Evolutionary conservation across 208 protist species (phyloP).

Genomic region (Zelonia costaricensis): DNA sequence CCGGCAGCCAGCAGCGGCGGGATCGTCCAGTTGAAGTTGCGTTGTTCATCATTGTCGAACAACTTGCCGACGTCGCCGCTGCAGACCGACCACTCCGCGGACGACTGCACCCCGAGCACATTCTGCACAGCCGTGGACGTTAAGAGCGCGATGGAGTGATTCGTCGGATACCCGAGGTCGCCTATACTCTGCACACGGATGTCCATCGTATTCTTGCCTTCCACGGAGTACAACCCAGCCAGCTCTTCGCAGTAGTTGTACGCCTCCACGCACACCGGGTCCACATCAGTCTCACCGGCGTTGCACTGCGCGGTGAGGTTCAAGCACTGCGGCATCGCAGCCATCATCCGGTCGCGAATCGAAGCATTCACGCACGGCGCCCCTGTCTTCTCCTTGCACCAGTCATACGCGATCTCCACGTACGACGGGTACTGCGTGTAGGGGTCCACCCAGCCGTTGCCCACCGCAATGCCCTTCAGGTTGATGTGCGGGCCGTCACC

Average conservation of each 20-base stretch:
- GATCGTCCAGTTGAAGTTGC: constrained; percentile 68
- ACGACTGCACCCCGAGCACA: constrained; percentile 49
- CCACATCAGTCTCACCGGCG: not conserved
- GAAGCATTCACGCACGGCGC: constrained; percentile 41
- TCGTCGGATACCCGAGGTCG: constrained; percentile 84
- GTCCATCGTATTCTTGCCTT: constrained; percentile 77
- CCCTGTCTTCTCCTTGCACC: constrained; percentile 41
- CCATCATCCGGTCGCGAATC: constrained; percentile 42
- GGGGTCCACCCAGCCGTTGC: constrained; percentile 89
- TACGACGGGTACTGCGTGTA: constrained; percentile 76
- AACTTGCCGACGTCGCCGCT: constrained; percentile 51
- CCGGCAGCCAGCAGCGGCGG: constrained; percentile 53
- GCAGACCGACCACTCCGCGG: constrained; percentile 56
- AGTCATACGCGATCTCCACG: constrained; percentile 60
- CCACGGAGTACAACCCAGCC: not conserved
- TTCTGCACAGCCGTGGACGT: constrained; percentile 34
- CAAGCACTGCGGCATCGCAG: constrained; percentile 47
- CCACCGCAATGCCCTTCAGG: constrained; percentile 73
- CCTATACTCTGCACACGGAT: constrained; percentile 56
- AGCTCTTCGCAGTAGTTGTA: constrained; percentile 2
- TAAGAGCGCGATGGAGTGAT: constrained; percentile 36
- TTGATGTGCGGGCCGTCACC: constrained; percentile 38
- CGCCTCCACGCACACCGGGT: constrained; percentile 12
- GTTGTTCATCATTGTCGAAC: constrained; percentile 71
- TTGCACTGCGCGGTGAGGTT: constrained; percentile 42